Conservation (phyloP, 2,329 filamentous ascomycete genomes). For the Fusarium incarnatum region DNA sequence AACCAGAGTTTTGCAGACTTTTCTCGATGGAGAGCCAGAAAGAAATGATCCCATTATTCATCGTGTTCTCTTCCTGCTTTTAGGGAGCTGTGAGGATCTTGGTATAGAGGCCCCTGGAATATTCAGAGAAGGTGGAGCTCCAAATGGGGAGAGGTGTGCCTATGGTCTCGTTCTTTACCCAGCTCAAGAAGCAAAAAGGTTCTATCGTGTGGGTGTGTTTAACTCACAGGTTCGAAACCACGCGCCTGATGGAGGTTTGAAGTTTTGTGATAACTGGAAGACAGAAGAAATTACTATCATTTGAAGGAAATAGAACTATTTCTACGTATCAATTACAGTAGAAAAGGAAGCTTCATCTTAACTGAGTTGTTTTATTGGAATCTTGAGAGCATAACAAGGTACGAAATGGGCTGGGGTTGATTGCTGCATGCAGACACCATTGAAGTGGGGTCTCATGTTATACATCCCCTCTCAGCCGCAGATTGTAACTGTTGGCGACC, state of each 20-base stretch:
- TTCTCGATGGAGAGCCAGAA: accelerated
- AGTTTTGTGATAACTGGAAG: neutral
- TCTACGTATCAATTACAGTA: too few relatives aligned
- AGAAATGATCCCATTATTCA: accelerated
- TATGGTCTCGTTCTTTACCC: neutral
- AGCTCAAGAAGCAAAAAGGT: neutral
- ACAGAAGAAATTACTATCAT: neutral
- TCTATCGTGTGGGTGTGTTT: neutral
- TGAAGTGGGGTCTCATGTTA: too few relatives aligned
- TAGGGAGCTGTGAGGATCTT: accelerated
- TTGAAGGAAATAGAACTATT: neutral
- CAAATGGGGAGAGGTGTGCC: neutral
- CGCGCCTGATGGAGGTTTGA: neutral
- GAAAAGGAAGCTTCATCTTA: too few relatives aligned
- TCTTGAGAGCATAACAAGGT: too few relatives aligned
- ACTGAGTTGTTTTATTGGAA: too few relatives aligned
- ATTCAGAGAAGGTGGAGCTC: too few relatives aligned
- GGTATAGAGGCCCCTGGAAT: accelerated
- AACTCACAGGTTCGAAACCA: neutral
- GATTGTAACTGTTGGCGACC: too few relatives aligned
- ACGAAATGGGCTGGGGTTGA: too few relatives aligned
- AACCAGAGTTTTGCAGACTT: neutral
- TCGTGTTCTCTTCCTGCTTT: neutral
- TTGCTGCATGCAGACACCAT: too few relatives aligned
- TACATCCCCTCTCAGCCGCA: too few relatives aligned